Evolutionary conservation across 176 grass and related monocot genomes (phyloP).

Genomic region (Hordeum vulgare): DNA sequence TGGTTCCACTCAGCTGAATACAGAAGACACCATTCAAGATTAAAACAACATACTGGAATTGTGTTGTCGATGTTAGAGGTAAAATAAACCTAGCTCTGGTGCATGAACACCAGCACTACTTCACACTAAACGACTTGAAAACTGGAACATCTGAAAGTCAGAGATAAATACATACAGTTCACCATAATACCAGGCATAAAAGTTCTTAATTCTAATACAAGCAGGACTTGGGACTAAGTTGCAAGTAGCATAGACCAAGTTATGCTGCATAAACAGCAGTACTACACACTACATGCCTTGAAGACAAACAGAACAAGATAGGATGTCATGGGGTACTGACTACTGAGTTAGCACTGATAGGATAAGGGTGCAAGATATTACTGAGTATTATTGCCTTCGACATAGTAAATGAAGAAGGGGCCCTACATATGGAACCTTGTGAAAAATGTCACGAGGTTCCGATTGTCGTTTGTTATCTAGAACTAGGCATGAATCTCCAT

Average conservation of each 20-base stretch:
- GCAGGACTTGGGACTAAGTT: background rate
- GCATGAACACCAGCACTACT: background rate
- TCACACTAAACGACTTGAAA: slow-evolving; percentile 1
- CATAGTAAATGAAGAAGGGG: background rate
- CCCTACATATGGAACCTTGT: background rate
- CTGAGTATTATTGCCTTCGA: background rate
- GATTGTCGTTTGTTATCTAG: background rate
- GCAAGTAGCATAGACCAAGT: too few species aligned
- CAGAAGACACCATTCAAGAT: background rate
- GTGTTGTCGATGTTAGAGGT: background rate
- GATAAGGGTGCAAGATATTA: background rate
- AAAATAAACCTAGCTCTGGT: background rate
- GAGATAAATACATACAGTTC: background rate
- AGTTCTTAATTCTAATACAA: background rate
- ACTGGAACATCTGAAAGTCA: background rate
- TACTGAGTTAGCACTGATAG: background rate
- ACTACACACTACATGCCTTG: too few species aligned
- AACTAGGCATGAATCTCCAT: background rate
- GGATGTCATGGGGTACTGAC: too few species aligned
- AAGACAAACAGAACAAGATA: too few species aligned
- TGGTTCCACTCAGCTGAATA: slow-evolving; percentile 25
- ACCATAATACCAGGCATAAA: background rate
- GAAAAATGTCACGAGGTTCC: background rate
- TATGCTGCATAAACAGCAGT: too few species aligned
- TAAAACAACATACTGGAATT: background rate